phyloP scores from a whole-genome alignment of 106 monocot species.

The Hemerocallis citrina region DNA sequence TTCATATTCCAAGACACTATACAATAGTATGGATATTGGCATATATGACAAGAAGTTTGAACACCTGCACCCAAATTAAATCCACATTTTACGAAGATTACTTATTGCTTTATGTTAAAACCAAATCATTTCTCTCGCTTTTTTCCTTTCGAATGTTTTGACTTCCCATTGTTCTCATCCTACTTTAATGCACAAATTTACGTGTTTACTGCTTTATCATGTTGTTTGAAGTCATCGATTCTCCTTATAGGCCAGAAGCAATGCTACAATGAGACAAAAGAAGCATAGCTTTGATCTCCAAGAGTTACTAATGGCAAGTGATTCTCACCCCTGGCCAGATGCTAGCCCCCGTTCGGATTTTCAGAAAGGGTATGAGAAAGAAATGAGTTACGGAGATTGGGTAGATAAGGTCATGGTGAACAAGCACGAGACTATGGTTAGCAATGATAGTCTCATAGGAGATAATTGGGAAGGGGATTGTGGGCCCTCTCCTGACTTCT shows the following conservation, averaged over 20 bases:
- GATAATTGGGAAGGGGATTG: slow-evolving; percentile 51
- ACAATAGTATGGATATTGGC: too few relatives aligned
- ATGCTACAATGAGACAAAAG: slow-evolving; percentile 37
- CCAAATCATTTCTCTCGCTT: too few relatives aligned
- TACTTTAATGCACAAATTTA: neutral
- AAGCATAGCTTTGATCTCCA: slow-evolving; percentile 59
- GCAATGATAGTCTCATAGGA: slow-evolving; percentile 19
- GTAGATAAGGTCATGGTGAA: slow-evolving; percentile 81
- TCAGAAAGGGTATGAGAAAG: slow-evolving; percentile 48
- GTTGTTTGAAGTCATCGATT: neutral
- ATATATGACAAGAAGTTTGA: too few relatives aligned
- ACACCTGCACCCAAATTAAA: too few relatives aligned
- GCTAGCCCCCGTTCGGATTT: slow-evolving; percentile 14
- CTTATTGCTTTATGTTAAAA: too few relatives aligned
- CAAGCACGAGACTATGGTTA: slow-evolving; percentile 17
- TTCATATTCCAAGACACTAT: too few relatives aligned
- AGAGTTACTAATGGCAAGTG: slow-evolving; percentile 35
- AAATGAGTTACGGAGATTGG: slow-evolving; percentile 60
- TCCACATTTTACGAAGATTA: too few relatives aligned
- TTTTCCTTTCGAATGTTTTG: neutral
- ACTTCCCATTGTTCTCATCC: neutral
- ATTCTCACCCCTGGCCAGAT: slow-evolving; percentile 50
- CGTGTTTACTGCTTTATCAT: neutral
- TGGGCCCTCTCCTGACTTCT: slow-evolving; percentile 37
- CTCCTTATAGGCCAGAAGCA: slow-evolving; percentile 28